phyloP scores from a whole-genome alignment of 768 basidiomycete genomes.

The Xanthoconium purpureum region DNA sequence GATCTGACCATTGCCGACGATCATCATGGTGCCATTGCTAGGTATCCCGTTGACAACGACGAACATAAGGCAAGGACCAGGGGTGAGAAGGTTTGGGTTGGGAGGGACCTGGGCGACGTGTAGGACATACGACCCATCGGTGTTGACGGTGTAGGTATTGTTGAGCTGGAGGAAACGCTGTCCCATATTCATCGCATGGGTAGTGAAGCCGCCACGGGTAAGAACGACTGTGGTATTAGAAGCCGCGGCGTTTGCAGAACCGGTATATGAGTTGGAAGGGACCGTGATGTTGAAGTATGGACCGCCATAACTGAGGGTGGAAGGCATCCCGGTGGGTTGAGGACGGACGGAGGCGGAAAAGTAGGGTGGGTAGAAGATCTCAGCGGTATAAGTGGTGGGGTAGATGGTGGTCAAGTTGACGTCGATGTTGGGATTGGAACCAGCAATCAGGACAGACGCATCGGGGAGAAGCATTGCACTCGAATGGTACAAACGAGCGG shows the following conservation, averaged over 20 bases:
- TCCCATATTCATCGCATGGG: conserved; percentile 88
- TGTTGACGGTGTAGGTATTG: conserved; percentile 79
- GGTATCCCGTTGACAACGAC: conserved; percentile 86
- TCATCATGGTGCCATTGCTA: conserved; percentile 71
- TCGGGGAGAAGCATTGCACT: conserved; percentile 85
- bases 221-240: conserved; percentile 76
- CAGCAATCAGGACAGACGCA: conserved; percentile 82
- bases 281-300: conserved; percentile 73
- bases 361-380: conserved; percentile 91
- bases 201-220: conserved; percentile 80
- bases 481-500: conserved; percentile 90
- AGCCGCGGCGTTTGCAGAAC: conserved; percentile 65
- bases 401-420: conserved; percentile 62
- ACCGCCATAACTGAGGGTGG: conserved; percentile 80
- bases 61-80: conserved; percentile 84
- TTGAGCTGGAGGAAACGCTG: conserved; percentile 84
- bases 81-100: conserved; percentile 83
- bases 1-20: conserved; percentile 76
- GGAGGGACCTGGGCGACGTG: conserved; percentile 84
- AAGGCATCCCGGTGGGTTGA: conserved; percentile 66
- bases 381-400: conserved; percentile 79
- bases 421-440: conserved; percentile 93
- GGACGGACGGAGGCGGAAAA: conserved; percentile 72
- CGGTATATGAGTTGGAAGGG: conserved; percentile 61
- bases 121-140: conserved; percentile 69